Percentiles rank a stretch among this genome's conserved stretches.
Evolutionary conservation across 2,329 filamentous ascomycete species (phyloP).

Genomic region (Septoria petroselini): DNA sequence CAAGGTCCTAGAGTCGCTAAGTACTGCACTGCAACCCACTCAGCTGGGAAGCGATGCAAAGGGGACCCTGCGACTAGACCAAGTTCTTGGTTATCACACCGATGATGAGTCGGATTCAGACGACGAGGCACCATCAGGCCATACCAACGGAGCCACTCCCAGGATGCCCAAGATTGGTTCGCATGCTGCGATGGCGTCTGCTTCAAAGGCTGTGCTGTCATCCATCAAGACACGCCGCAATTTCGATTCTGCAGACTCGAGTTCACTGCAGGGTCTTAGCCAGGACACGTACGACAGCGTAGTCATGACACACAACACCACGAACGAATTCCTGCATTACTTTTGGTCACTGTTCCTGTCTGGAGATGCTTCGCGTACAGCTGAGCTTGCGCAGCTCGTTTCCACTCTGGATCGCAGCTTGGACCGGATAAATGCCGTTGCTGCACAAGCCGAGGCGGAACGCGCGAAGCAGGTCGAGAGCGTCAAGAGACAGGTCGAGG

Average conservation of each 20-base stretch:
- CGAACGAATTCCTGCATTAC: conserved; percentile 92
- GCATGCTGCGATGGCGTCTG: conserved; percentile 60
- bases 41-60: conserved; percentile 33
- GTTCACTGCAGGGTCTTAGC: conserved; percentile 38
- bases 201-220: conserved; percentile 64
- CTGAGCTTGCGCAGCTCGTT: conserved; percentile 75
- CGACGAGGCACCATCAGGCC: conserved; percentile 43
- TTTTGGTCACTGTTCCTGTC: conserved; percentile 94
- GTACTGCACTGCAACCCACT: conserved; percentile 57
- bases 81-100: conserved; percentile 65
- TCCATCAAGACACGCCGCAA: conserved; percentile 56
- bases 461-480: conserved; percentile 64
- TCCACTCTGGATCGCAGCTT: conserved; percentile 76
- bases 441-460: conserved; percentile 73
- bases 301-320: conserved; percentile 83
- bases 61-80: conserved; percentile 51
- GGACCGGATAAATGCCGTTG: conserved; percentile 76
- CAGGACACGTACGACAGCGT: conserved; percentile 58
- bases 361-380: conserved; percentile 71
- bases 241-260: conserved; percentile 26
- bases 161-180: conserved; percentile 61
- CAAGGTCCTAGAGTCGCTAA: conserved; percentile 64
- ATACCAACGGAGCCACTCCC: conserved; percentile 26
- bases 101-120: conserved; percentile 59
- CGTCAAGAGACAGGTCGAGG: conserved; percentile 66